Evolutionary conservation across 2,329 filamentous ascomycete genomes (phyloP).

Genomic region (Fusarium tupiense): DNA sequence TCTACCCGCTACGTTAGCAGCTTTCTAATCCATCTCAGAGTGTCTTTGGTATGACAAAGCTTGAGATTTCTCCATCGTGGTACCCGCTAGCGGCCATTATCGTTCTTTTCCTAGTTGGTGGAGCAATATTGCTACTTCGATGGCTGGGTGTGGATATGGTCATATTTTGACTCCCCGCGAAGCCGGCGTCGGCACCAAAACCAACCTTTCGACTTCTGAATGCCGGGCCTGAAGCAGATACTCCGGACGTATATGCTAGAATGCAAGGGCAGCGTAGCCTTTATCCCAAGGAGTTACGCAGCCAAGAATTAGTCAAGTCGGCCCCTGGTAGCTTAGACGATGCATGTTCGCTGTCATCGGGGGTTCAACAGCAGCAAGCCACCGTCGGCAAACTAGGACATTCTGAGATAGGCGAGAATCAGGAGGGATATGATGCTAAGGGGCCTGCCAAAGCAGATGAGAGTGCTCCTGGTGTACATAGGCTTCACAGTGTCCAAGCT

Average conservation of each 20-base stretch:
- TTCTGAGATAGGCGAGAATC: too few species aligned
- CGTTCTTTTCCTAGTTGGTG: not conserved
- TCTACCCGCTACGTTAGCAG: not conserved
- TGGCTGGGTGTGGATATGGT: not conserved
- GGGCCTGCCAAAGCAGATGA: not conserved
- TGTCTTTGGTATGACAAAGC: not conserved
- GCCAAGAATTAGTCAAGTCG: too few species aligned
- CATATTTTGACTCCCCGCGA: not conserved
- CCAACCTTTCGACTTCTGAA: not conserved
- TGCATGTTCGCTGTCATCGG: too few species aligned
- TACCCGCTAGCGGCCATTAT: not conserved
- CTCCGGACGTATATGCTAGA: not conserved
- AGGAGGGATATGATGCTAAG: not conserved
- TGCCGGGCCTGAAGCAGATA: not conserved
- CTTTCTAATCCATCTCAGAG: not conserved
- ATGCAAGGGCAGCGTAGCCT: not conserved
- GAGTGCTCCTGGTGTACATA: not conserved
- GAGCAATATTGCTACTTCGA: not conserved
- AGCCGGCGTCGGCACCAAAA: not conserved
- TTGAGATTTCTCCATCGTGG: not conserved
- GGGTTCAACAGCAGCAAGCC: not conserved
- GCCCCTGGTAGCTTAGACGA: too few species aligned
- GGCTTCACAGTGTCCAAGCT: not conserved
- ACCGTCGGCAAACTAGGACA: not conserved
- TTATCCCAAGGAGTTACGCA: not conserved